Percentiles rank a stretch among this genome's conserved stretches.
These are phyloP conservation scores for Leptomonas pyrrhocoris DNA, from an alignment of 208 protist species.

Conservation along the genomic window DNA sequence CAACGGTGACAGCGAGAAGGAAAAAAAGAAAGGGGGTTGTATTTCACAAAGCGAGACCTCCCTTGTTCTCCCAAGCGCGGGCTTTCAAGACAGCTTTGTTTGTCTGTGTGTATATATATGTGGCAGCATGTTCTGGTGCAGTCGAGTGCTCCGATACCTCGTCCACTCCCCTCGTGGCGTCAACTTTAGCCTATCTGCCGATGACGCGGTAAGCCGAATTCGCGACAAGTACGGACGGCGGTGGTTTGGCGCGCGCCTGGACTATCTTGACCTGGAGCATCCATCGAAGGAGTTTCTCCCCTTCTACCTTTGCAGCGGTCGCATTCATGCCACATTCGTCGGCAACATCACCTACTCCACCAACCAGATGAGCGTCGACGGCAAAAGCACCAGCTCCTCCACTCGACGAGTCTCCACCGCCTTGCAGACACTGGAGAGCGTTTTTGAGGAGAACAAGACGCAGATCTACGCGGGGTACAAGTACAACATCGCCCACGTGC, in stretches of 20 bases:
- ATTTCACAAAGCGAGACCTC: too few species aligned
- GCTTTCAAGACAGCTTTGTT: too few species aligned
- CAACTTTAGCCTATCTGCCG: slow-evolving; percentile 56
- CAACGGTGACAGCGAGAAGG: too few species aligned
- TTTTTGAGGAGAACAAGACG: slow-evolving; percentile 75
- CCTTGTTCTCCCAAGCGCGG: too few species aligned
- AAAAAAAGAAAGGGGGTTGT: too few species aligned
- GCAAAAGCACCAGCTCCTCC: slow-evolving; percentile 28
- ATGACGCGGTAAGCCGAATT: slow-evolving; percentile 53
- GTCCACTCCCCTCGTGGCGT: slow-evolving; percentile 79
- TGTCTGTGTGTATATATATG: not conserved
- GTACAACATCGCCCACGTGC: slow-evolving; percentile 86
- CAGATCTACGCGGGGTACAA: slow-evolving; percentile 92
- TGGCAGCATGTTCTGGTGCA: slow-evolving; percentile 45
- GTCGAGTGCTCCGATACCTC: slow-evolving; percentile 25
- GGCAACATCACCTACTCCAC: slow-evolving; percentile 59
- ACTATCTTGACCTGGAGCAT: slow-evolving; percentile 55
- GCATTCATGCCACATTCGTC: slow-evolving; percentile 55
- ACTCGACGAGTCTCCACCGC: slow-evolving; percentile 43
- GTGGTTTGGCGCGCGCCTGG: slow-evolving; percentile 70
- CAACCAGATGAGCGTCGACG: slow-evolving; percentile 17
- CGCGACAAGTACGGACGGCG: slow-evolving; percentile 60
- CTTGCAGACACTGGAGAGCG: slow-evolving; percentile 59
- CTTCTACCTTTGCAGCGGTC: slow-evolving; percentile 84
- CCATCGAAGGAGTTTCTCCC: slow-evolving; percentile 86